Evolutionary conservation across 768 basidiomycete species (phyloP), one percentile per base, ranked within the genome.

Genomic region (Boletus subparvulus): DNA sequence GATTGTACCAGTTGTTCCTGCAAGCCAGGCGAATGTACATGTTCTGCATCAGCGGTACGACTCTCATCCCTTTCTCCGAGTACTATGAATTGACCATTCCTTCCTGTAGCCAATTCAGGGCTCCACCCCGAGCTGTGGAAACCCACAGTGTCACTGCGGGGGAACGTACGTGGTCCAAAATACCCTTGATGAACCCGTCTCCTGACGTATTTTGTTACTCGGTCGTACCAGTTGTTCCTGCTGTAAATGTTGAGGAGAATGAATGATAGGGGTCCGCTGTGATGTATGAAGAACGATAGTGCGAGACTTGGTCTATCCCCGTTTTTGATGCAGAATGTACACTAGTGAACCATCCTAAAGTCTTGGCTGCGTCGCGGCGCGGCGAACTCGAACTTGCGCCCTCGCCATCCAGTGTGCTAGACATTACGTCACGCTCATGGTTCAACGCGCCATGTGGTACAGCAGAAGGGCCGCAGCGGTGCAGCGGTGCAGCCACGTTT

Each of bases 91-190:
- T 50, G 28, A 50, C 13, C 6, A n/a, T 26, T 36, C n/a, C 39
- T 28, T 17, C 3, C 24, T 33, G 26, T 32, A 64, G 55, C 21
- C 21, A 0, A 56, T 50, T 32, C 57, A 59, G 52, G 58, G 41
- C 0, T 3, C 49, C 10, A 47, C 46, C n/a, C 50, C 59, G 30
- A 51, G 45, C 37, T 66, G 65, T 36, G 62, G 65, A 46, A 64
- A 66, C 26, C 57, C 55, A 24, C 53, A 42, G 6, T 64, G 62
- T 57, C 6, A 36, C 1, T 66, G 65, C 52, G 65, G 59, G 46
- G 17, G 54, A 10, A 57, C 33, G 65, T 61, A n/a, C 49, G 65
- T 61, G 1, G 5, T 32, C 26, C 14, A 32, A 16, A 16, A 3
- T 2, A 13, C 12, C 3, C 19, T 30, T 1, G 12, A 4, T 6